phyloP scores from a whole-genome alignment of 2,329 filamentous ascomycete genomes.

The Penicillium sp. region DNA sequence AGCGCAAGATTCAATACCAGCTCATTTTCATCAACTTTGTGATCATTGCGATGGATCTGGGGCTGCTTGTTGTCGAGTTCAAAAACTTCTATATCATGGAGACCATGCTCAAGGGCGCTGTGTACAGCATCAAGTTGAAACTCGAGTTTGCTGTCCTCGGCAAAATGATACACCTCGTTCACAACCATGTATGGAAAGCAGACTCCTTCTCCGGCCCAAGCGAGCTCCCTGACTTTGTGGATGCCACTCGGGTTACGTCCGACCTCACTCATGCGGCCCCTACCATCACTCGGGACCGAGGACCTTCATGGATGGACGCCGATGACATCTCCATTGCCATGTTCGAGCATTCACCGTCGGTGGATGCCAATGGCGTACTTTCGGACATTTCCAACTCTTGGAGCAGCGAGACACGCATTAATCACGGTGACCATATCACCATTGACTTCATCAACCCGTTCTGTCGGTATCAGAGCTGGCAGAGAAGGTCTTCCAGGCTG shows the following conservation, averaged over 20 bases:
- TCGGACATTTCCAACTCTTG: constrained; percentile 30
- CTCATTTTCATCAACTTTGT: constrained; percentile 50
- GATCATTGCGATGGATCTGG: constrained; percentile 48
- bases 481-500: constrained; percentile 5
- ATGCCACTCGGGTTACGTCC: constrained; percentile 42
- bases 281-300: constrained; percentile 15
- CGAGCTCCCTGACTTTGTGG: constrained; percentile 46
- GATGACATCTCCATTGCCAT: constrained; percentile 40
- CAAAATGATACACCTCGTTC: constrained; percentile 44
- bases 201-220: constrained; percentile 29
- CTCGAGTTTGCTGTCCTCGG: constrained; percentile 51
- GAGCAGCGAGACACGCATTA: constrained; percentile 30
- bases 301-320: constrained; percentile 34
- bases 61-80: constrained; percentile 45
- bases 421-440: constrained; percentile 18
- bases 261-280: constrained; percentile 42
- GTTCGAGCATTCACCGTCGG: constrained; percentile 33
- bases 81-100: constrained; percentile 47
- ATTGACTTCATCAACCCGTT: constrained; percentile 25
- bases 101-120: constrained; percentile 47
- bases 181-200: constrained; percentile 38
- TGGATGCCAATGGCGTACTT: constrained; percentile 18
- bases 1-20: constrained; percentile 49
- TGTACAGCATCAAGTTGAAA: constrained; percentile 52
- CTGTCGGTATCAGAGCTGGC: constrained; percentile 9